A percentile compares a stretch with the other conserved stretches of the same genome.
phyloP scores from a whole-genome alignment of 1,284 basidiomycete species.

The Sphagnurus paluster region DNA sequence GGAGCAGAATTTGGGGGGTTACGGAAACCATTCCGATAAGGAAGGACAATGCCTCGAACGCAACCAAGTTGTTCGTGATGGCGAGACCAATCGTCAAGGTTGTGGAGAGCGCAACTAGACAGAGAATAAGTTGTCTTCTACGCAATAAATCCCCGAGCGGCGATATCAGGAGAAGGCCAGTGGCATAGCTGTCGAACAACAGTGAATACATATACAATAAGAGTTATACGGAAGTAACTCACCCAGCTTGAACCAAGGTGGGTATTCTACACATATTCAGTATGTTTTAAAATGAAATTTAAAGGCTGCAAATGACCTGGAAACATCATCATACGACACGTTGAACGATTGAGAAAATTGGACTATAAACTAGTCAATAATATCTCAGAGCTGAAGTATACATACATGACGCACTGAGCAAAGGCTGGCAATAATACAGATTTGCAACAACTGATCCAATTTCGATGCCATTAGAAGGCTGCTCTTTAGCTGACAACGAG shows the following conservation, averaged over 20 bases:
- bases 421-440: slow-evolving; percentile 71
- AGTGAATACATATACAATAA: background rate
- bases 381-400: background rate
- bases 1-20: slow-evolving; percentile 57
- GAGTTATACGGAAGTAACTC: background rate
- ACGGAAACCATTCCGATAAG: slow-evolving; percentile 54
- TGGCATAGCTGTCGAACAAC: slow-evolving; percentile 48
- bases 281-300: background rate
- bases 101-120: slow-evolving; percentile 43
- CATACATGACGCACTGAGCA: slow-evolving; percentile 55
- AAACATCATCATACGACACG: slow-evolving; percentile 55
- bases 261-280: slow-evolving; percentile 36
- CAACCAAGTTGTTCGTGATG: slow-evolving; percentile 42
- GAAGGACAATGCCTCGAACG: slow-evolving; percentile 56
- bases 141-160: slow-evolving; percentile 66
- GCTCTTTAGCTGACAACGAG: background rate
- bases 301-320: slow-evolving; percentile 37
- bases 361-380: slow-evolving; percentile 34
- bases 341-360: slow-evolving; percentile 51
- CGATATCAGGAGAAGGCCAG: slow-evolving; percentile 59
- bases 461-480: background rate
- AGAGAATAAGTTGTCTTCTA: slow-evolving; percentile 50
- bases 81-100: slow-evolving; percentile 55
- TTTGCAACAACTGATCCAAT: slow-evolving; percentile 58
- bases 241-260: slow-evolving; percentile 49